These are phyloP conservation scores for Lipomyces sp. DNA, from an alignment of 805 yeast species.

Conservation along the genomic window DNA sequence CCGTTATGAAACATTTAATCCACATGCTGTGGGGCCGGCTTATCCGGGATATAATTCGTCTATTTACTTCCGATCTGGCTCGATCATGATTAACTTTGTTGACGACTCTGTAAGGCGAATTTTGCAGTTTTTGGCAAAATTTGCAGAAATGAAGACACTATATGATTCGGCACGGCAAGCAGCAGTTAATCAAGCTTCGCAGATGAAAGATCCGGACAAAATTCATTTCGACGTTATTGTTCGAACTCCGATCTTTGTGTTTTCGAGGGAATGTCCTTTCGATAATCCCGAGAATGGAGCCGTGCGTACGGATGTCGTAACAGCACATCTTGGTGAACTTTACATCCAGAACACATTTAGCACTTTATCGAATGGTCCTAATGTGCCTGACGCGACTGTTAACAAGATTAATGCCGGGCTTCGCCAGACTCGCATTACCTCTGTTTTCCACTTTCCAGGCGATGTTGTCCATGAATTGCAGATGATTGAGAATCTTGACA, in stretches of 20 bases:
- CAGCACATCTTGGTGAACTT: constrained; percentile 78
- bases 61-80: constrained; percentile 66
- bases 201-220: constrained; percentile 53
- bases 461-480: constrained; percentile 52
- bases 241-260: constrained; percentile 77
- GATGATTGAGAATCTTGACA: constrained; percentile 61
- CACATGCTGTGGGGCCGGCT: constrained; percentile 41
- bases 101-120: constrained; percentile 76
- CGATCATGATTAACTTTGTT: constrained; percentile 71
- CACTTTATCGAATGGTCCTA: constrained; percentile 32
- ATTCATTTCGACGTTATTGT: constrained; percentile 71
- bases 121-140: constrained; percentile 62
- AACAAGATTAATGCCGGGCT: constrained; percentile 68
- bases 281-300: constrained; percentile 37
- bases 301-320: constrained; percentile 53
- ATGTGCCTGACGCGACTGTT: constrained; percentile 34
- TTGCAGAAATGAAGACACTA: constrained; percentile 80
- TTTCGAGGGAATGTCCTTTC: constrained; percentile 54
- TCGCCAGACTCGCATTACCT: constrained; percentile 64
- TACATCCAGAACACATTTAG: constrained; percentile 62
- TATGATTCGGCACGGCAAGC: constrained; percentile 87
- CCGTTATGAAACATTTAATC: constrained; percentile 76
- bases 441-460: constrained; percentile 52
- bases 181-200: constrained; percentile 77
- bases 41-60: constrained; percentile 48